phyloP scores from a whole-genome alignment of 2,329 filamentous ascomycete genomes.

The Fusarium miscanthi region DNA sequence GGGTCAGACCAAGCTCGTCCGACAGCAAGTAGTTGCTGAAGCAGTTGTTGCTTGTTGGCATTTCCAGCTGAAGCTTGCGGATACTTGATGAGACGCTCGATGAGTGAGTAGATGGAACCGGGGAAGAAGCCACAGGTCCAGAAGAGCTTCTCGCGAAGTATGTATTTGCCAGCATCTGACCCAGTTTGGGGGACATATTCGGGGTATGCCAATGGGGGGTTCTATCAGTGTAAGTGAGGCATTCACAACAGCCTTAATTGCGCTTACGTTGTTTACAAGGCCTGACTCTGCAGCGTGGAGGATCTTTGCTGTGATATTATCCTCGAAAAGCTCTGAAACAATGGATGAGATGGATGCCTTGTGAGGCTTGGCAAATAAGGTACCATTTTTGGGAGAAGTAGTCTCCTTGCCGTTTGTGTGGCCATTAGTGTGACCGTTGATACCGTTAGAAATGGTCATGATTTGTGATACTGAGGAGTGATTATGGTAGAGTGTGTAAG shows the following conservation, averaged over 20 bases:
- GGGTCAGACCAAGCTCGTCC: slow-evolving; percentile 51
- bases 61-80: slow-evolving; percentile 39
- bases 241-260: rapidly evolving
- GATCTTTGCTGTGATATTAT: slow-evolving; percentile 38
- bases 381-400: neutral
- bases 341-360: neutral
- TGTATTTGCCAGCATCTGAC: slow-evolving; percentile 27
- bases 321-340: slow-evolving; percentile 29
- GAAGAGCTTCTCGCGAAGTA: slow-evolving; percentile 38
- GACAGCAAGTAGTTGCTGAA: slow-evolving; percentile 29
- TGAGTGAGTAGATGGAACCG: slow-evolving; percentile 49
- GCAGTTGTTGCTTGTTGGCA: slow-evolving; percentile 36
- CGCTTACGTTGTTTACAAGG: slow-evolving; percentile 24
- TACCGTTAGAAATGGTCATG: slow-evolving; percentile 6
- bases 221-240: slow-evolving; percentile 1
- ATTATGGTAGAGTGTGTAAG: neutral
- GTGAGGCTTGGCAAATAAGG: neutral
- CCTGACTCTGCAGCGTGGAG: slow-evolving; percentile 24
- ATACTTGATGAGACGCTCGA: slow-evolving; percentile 49
- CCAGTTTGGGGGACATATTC: slow-evolving; percentile 40
- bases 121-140: slow-evolving; percentile 57
- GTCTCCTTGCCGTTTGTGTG: slow-evolving; percentile 1
- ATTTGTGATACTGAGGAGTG: no score
- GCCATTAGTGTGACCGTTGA: neutral
- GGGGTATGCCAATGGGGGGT: slow-evolving; percentile 33